Base-by-base conservation (phyloP, 257 asterid genomes). In the Jacaranda copaia region DNA sequence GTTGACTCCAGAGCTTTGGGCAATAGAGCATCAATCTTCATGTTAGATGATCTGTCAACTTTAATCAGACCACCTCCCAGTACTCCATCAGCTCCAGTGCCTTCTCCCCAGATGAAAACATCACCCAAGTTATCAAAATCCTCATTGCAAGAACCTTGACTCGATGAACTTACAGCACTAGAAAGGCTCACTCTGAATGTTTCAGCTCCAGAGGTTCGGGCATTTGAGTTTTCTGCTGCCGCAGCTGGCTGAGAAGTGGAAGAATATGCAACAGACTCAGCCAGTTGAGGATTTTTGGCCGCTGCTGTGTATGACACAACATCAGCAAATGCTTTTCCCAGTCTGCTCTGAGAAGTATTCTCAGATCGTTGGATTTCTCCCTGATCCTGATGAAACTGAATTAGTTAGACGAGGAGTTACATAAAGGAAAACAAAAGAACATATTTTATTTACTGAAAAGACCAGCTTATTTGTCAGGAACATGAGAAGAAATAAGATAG, bases 101-200 rank as follows among this genome's bases (percentile, higher is more conserved):
- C 90, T 83, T 94, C 96, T 19, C 99, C 99, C 95, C 96, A 94
- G 65, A 92, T 88, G 89, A 84, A 92, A 83, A 92, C 92, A 79
- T 94, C 99, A 13, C 97, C 98, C 61, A 91, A 73, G 87, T 83
- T 77, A 40, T 89, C 96, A 53, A 88, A 85, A 64, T 94, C 99
- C 80, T 94, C 99, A 58, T 56, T 87, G 51, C 89, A 84, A 51
- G 98, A 94, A 60, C 95, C 93, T 72, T 92, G 99, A 80, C 98
- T 94, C 7, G 99, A 94, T 63, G 96, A 91, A 83, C 99, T 94
- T 60, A 91, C 75, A 49, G 93, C 96, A 76, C 99, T 94, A 11
- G 97, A 94, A 55, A 94, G 88, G 86, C 99, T 94, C 80, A 87
- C 85, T 63, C 99, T 85, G 75, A 86, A 36, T 65, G 89, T 71